Percentiles rank a stretch among this genome's conserved stretches.
phyloP scores from a whole-genome alignment of 2,329 filamentous ascomycete species.

The Anthostomella pinea region DNA sequence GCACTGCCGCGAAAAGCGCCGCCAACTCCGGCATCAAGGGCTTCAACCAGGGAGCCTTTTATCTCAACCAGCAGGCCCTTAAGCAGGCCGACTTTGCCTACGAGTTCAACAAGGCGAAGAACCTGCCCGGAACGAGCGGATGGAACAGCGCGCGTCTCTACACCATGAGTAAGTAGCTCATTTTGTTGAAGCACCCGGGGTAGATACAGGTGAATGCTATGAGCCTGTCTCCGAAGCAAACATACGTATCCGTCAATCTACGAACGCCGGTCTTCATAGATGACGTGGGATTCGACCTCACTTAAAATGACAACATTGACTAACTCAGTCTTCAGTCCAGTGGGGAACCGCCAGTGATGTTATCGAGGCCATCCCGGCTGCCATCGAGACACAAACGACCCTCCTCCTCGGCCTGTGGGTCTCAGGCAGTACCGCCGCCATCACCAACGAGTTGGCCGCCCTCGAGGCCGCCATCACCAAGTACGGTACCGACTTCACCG shows the following conservation, averaged over 20 bases:
- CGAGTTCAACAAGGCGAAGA: conserved; percentile 32
- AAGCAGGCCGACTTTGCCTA: conserved; percentile 30
- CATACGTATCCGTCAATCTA: not conserved
- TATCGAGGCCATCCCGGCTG: conserved; percentile 65
- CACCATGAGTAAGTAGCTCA: conserved; percentile 28
- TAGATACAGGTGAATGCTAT: too few species aligned
- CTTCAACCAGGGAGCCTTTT: conserved; percentile 35
- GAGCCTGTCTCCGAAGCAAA: not conserved
- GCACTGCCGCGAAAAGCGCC: too few species aligned
- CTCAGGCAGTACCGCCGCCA: conserved; percentile 34
- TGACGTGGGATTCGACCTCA: too few species aligned
- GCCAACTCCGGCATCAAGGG: conserved; percentile 25
- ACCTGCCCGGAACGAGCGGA: conserved; percentile 27
- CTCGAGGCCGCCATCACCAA: conserved; percentile 45
- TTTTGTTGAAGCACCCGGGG: not conserved
- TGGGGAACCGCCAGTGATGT: conserved; percentile 46
- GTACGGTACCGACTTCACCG: conserved; percentile 40
- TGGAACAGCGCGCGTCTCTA: conserved; percentile 33
- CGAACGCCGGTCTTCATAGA: too few species aligned
- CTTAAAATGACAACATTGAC: not conserved
- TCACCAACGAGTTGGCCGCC: conserved; percentile 48
- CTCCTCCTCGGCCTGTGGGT: conserved; percentile 55
- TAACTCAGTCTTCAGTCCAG: conserved; percentile 27
- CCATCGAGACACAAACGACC: conserved; percentile 45
- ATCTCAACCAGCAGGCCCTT: conserved; percentile 32